Evolutionary conservation across 768 basidiomycete species (phyloP).

Genomic region (Collybia sordida): DNA sequence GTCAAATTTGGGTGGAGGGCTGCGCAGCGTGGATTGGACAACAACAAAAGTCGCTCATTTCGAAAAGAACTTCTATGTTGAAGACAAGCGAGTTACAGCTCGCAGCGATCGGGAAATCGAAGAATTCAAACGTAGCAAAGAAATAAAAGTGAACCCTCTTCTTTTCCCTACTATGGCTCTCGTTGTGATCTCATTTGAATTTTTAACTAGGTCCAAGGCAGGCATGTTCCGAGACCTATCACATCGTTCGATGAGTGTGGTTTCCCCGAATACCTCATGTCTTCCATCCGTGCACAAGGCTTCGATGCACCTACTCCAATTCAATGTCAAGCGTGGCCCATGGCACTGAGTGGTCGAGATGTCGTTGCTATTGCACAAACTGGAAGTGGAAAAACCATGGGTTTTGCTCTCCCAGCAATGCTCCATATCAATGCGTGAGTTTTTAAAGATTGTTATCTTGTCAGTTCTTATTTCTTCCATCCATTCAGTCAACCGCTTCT

Average conservation of each 20-base stretch:
- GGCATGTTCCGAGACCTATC: conserved; percentile 84
- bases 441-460: not conserved
- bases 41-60: conserved; percentile 74
- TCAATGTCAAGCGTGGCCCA: conserved; percentile 99
- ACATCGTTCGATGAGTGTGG: conserved; percentile 91
- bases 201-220: conserved; percentile 74
- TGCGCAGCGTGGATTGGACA: conserved; percentile 86
- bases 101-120: conserved; percentile 85
- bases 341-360: conserved; percentile 94
- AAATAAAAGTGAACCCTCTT: conserved; percentile 68
- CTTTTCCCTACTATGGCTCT: not conserved
- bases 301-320: conserved; percentile 91
- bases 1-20: conserved; percentile 77
- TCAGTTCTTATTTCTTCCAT: conserved; percentile 10
- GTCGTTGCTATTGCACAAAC: conserved; percentile 97
- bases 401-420: conserved; percentile 99
- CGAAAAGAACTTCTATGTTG: conserved; percentile 97
- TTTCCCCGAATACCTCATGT: conserved; percentile 95
- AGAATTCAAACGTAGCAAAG: conserved; percentile 79
- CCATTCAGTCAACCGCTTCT: conserved; percentile 81
- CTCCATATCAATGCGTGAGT: conserved; percentile 98
- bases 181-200: conserved; percentile 2
- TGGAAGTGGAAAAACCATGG: conserved; percentile 97
- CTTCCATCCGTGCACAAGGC: conserved; percentile 91
- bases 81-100: conserved; percentile 80